Base-by-base conservation (phyloP, 2,329 filamentous ascomycete genomes). In the Tolypocladium guangdongense region DNA sequence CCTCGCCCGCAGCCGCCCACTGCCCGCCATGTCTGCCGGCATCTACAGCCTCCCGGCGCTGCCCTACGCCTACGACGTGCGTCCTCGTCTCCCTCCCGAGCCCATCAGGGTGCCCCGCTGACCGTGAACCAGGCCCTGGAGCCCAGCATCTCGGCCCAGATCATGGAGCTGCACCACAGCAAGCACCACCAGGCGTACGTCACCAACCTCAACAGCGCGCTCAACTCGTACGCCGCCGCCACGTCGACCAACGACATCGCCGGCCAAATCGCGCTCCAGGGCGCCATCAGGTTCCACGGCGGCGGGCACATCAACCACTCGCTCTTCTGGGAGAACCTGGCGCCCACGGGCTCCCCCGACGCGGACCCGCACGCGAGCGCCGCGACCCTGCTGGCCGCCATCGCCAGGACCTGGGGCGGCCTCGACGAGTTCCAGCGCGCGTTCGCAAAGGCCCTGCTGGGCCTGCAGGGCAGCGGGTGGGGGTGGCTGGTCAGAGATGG, bases 271-370 rank as follows among this genome's bases (percentile, higher is more conserved):
- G 72, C 79, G 20, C 77, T 89, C n/a, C 84, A 87, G 62, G 74
- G 78, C 20, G 80, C 80, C 57, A 83, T 95, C 73, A 87, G 86
- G 64, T 96, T 95, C 79, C 89, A 95, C 68, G 90, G 87, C 49
- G 91, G 91, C 45, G 91, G 91, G 7, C 90, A 96, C 75, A 86
- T 95, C 72, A 96, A 96, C 75, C 91, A 96, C 76, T 84, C 83
- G 0, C 82, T 96, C 37, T 96, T 96, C 78, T 96, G 90, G 90
- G 83, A 88, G 72, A 91, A 90, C 69, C 78, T 95, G 20, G 71
- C 81, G 0, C 87, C 87, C 0, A 71, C 82, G 0, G 74, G 71
- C 20, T 82, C 78, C 2, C 58, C 75, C 0, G 80, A 84, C 8
- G 78, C 87, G 1, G 74, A 80, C 48, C 68, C 78, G 4, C 71